Evolutionary conservation across 345 rosid genomes (phyloP), one percentile per base, ranked within the genome.

Genomic region (Eucalyptus brandiana): DNA sequence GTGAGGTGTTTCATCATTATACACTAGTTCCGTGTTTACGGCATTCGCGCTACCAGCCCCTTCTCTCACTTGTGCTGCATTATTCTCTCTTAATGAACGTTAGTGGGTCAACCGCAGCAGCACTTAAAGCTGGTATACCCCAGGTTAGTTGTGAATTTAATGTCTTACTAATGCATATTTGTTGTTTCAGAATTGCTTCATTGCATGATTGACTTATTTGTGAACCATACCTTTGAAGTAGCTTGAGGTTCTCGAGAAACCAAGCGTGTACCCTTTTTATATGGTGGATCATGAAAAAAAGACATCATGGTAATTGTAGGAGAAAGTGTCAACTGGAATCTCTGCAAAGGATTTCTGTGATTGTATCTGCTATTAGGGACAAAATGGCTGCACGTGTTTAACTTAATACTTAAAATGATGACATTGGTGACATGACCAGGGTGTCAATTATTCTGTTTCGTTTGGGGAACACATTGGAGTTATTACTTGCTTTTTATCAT

Each of bases 21-120:
- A 90, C 91, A 26, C 56, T n/a, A 34, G 49, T 87, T 87, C 30
- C 3, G 28, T 60, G 1, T 42, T 40, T 60, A 19, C 21, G 54
- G 81, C 26, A 50, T 24, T 69, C 24, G 69, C 7, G 40, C 23
- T 6, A 69, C 60, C 56, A 87, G 90, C 92, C 86, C 85, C 85
- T 76, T 21, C 34, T 42, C 89, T 83, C 37, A 88, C 56, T 12
- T 21, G 32, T 88, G 83, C 14, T 76, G 42, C 32, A 26, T 65
- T 86, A 26, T 49, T 30, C 42, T 50, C 51, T 53, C 44, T 32
- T 54, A 89, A 67, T 51, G 40, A 23, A 48, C 28, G 34, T 53
- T 88, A 96, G 99, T 58, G 99, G 99, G 89, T 96, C 99, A 72
- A 95, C 97, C 47, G 97, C 99, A 53, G 98, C 99, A 34, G 99